Evolutionary conservation across 805 yeast genomes (phyloP), one percentile per base, ranked within the genome.

Genomic region (Gaillardinia entomophila): DNA sequence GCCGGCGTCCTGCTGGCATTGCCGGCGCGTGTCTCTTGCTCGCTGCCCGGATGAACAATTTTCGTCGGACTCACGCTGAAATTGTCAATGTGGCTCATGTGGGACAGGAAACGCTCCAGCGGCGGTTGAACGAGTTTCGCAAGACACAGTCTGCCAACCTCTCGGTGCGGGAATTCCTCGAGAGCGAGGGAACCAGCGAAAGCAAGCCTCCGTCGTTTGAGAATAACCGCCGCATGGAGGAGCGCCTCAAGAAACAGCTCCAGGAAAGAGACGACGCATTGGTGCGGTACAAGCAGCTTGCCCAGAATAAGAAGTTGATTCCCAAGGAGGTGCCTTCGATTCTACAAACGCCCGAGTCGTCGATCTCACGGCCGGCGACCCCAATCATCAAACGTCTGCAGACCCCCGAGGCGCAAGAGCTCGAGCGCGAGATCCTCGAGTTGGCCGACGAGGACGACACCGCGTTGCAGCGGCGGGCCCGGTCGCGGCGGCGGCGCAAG

Each of bases 31-130:
- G 97, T 58, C 68, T 92, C 2, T 55, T 94, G 28, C 62, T 92
- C 31, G 98, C 99, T 0, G 92, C 97, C 2, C 73, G 98, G 58
- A 94, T 92, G 97, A 92, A 92, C 60, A 89, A 89, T 51, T 80
- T 84, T 53, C 73, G 96, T 51, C 71, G 97, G 50, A 81, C 95
- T 2, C 96, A 90, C 55, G 75, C 89, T 1, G 97, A 94, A 54
- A 82, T 92, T 33, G 97, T 90, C 12, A 90, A 94, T 0, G 92
- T 92, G 6, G 90, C 97, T 1, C 95, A 87, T 54, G 89, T 92
- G 16, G 96, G 96, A 4, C 95, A 87, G 48, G 92, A 84, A 38
- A 94, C 99, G 1, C 70, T 92, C 30, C 97, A 92, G 53, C 75
- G 85, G 43, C 72, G 99, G 44, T 70, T 92, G 43, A 82, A 82